Evolutionary conservation across 805 yeast genomes (phyloP).

Genomic region (Candida multigemmis): DNA sequence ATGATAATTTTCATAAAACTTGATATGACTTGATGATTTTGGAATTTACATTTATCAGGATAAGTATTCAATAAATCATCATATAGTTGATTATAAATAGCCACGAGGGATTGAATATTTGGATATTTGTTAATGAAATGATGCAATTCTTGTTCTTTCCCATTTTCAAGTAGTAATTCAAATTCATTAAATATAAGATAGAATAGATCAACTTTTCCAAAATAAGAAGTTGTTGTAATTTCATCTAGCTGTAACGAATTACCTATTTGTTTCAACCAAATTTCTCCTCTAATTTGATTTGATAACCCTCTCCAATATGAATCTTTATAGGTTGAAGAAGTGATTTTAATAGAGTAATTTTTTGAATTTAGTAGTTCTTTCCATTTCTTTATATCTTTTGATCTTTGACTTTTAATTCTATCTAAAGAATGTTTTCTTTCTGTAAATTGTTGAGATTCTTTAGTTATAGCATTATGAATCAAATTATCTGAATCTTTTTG

Average conservation of each 20-base stretch:
- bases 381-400: slow-evolving; percentile 22
- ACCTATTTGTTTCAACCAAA: slow-evolving; percentile 41
- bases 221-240: too few species aligned
- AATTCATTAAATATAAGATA: too few species aligned
- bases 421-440: slow-evolving; percentile 20
- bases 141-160: too few species aligned
- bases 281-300: slow-evolving; percentile 23
- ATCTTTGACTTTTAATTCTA: slow-evolving; percentile 20
- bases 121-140: too few species aligned
- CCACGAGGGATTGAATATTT: too few species aligned
- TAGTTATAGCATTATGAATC: slow-evolving; percentile 29
- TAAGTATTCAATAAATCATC: slow-evolving; percentile 9
- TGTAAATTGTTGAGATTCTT: slow-evolving; percentile 25
- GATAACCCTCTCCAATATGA: slow-evolving; percentile 19
- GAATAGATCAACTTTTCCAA: too few species aligned
- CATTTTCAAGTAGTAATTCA: too few species aligned
- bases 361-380: slow-evolving; percentile 5
- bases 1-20: slow-evolving; percentile 16
- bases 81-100: slow-evolving; percentile 5
- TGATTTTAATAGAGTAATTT: slow-evolving; percentile 5
- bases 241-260: too few species aligned
- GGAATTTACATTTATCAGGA: slow-evolving; percentile 13
- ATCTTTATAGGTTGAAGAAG: too few species aligned
- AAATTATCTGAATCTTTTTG: slow-evolving; percentile 40
- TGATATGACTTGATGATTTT: slow-evolving; percentile 5